Evolutionary conservation across 176 grass and related monocot species (phyloP), one percentile per base, ranked within the genome.

Genomic region (Canna indica): DNA sequence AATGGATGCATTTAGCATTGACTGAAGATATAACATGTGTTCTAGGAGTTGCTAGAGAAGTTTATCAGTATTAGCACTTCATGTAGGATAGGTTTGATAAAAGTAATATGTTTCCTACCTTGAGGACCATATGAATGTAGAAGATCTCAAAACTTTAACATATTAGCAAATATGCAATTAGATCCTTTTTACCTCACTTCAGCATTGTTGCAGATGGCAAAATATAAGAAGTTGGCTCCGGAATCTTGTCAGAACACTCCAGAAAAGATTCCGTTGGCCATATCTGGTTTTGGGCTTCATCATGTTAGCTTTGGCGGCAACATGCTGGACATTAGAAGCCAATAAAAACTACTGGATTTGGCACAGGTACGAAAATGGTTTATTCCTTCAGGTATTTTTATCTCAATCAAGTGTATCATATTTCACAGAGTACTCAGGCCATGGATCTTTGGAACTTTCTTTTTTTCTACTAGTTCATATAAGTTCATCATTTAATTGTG

Each of bases 321-420:
- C 82, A 76, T 81, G 93, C 84, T 87, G 93, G 93, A 92, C 91
- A 61, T 72, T 97, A 11, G 93, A 97, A 90, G 82, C 84, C 27
- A 90, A 87, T 76, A 74, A 70, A 71, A 84, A 48, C 79, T 97
- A 92, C 65, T 97, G 93, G 93, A 90, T 97, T 85, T 92, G 93
- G 93, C 93, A 97, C 73, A 97, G 93, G 93, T 97, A 76, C 26
- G 45, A 34, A 1, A 47, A 20, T 12, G 44, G 32, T 7, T 71
- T 70, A 41, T 68, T 50, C 34, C n/a, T n/a, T n/a, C n/a, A 36
- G 32, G 70, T 42, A 42, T 68, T 26, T 29, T 68, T 28, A 63
- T 50, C 69, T 81, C 47, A 72, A 42, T 47, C 58, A 64, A 47
- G 56, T 58, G 62, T 35, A 1, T 27, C 38, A 68, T 30, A 36